phyloP scores from a whole-genome alignment of 257 asterid species.

The Jacaranda copaia region DNA sequence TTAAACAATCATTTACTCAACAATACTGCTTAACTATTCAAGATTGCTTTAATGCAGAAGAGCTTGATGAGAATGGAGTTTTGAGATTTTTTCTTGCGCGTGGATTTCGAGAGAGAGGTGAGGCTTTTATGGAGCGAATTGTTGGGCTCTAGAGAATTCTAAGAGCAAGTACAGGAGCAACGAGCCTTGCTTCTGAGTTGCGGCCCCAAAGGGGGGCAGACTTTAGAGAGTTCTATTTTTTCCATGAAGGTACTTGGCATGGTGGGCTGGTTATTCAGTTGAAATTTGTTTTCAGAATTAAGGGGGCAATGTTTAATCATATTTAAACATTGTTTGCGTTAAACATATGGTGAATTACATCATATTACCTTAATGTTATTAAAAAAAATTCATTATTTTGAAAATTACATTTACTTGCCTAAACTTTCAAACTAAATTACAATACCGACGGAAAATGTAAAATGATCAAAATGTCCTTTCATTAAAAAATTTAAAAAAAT shows the following conservation, averaged over 20 bases:
- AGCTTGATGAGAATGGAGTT: background rate
- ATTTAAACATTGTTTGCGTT: too few species aligned
- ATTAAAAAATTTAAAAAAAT: too few species aligned
- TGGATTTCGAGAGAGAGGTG: background rate
- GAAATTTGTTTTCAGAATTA: too few species aligned
- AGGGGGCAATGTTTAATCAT: too few species aligned
- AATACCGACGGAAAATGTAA: too few species aligned
- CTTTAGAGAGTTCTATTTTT: conserved; percentile 37
- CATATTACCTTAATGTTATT: too few species aligned
- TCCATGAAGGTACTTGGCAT: background rate
- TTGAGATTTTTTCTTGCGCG: conserved; percentile 1
- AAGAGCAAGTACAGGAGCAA: background rate
- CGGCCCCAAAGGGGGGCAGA: background rate
- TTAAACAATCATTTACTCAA: background rate
- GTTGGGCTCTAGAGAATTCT: background rate
- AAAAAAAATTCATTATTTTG: too few species aligned
- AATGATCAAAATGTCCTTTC: too few species aligned
- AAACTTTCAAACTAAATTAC: too few species aligned
- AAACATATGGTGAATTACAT: too few species aligned
- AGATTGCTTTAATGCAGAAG: background rate
- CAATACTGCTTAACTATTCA: background rate
- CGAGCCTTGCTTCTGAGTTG: background rate
- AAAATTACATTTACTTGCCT: too few species aligned
- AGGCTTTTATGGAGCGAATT: background rate
- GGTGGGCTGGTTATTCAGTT: background rate